phyloP scores from a whole-genome alignment of 768 basidiomycete genomes.

The Serendipita sp. region DNA sequence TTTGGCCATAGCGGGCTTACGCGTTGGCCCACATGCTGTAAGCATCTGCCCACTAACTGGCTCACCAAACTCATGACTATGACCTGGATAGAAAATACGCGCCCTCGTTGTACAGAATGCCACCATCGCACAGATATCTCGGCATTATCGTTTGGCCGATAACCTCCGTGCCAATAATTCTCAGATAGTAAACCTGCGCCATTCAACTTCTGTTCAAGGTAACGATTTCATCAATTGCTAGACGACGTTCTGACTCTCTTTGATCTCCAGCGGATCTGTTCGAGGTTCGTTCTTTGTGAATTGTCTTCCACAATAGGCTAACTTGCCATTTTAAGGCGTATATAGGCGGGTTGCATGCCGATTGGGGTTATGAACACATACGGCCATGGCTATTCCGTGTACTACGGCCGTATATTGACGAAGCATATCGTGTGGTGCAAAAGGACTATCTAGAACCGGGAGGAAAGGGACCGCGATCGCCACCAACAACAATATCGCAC shows the following conservation, averaged over 20 bases:
- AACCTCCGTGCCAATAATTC: constrained; percentile 50
- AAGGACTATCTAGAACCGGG: constrained; percentile 24
- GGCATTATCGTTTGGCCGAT: constrained; percentile 47
- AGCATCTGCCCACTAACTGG: constrained; percentile 13
- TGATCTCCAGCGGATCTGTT: constrained; percentile 51
- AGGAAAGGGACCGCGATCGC: not conserved
- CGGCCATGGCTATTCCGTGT: constrained; percentile 45
- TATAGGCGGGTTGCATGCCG: constrained; percentile 60
- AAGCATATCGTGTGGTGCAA: constrained; percentile 49
- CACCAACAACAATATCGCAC: too few relatives aligned
- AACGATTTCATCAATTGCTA: not conserved
- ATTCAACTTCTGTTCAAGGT: constrained; percentile 63
- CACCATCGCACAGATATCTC: constrained; percentile 59
- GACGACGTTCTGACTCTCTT: not conserved
- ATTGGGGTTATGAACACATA: constrained; percentile 45
- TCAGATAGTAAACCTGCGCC: constrained; percentile 53
- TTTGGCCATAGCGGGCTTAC: constrained; percentile 29
- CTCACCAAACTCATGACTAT: constrained; percentile 1
- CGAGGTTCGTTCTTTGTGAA: constrained; percentile 34
- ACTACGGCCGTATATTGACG: constrained; percentile 43
- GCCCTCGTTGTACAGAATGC: constrained; percentile 58
- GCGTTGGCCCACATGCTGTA: constrained; percentile 66
- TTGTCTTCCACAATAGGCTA: not conserved
- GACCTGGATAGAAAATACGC: constrained; percentile 50
- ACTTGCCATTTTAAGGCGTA: constrained; percentile 35